Evolutionary conservation across 2,329 filamentous ascomycete species (phyloP).

Genomic region (Teratosphaeria epicoccoides): DNA sequence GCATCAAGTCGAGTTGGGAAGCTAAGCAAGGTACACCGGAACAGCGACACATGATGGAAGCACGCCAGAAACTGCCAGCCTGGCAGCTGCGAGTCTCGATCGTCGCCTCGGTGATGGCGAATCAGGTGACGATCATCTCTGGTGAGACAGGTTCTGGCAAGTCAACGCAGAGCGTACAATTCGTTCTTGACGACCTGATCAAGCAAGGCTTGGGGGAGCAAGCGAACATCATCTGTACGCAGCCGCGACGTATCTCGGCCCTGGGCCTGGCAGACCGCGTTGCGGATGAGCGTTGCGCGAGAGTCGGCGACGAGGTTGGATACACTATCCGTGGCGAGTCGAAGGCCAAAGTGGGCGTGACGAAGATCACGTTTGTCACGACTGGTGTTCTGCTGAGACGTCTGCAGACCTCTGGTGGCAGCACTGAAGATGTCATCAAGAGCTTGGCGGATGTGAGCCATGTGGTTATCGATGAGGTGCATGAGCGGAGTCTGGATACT

Average conservation of each 20-base stretch:
- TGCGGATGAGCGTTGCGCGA: conserved; percentile 75
- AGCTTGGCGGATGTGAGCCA: conserved; percentile 86
- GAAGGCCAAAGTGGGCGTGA: conserved; percentile 56
- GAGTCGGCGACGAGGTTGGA: conserved; percentile 77
- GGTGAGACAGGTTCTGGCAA: conserved; percentile 96
- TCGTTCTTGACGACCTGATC: conserved; percentile 86
- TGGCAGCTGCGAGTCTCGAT: conserved; percentile 75
- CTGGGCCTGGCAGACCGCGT: conserved; percentile 90
- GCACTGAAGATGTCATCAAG: conserved; percentile 66
- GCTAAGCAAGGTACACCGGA: conserved; percentile 52
- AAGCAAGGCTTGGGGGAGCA: conserved; percentile 59
- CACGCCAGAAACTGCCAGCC: conserved; percentile 67
- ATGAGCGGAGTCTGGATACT: conserved; percentile 88
- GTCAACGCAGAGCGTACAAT: conserved; percentile 93
- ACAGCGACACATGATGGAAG: conserved; percentile 64
- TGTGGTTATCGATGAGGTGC: conserved; percentile 91
- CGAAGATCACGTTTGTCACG: conserved; percentile 90
- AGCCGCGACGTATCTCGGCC: conserved; percentile 87
- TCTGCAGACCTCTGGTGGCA: conserved; percentile 79
- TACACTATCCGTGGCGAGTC: conserved; percentile 89
- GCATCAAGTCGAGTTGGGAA: conserved; percentile 54
- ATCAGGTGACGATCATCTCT: conserved; percentile 91
- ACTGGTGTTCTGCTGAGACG: conserved; percentile 85
- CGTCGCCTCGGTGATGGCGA: conserved; percentile 59
- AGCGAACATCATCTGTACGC: conserved; percentile 89